Evolutionary conservation across 495 filamentous ascomycete species (phyloP).

Genomic region (Penicillium steckii): DNA sequence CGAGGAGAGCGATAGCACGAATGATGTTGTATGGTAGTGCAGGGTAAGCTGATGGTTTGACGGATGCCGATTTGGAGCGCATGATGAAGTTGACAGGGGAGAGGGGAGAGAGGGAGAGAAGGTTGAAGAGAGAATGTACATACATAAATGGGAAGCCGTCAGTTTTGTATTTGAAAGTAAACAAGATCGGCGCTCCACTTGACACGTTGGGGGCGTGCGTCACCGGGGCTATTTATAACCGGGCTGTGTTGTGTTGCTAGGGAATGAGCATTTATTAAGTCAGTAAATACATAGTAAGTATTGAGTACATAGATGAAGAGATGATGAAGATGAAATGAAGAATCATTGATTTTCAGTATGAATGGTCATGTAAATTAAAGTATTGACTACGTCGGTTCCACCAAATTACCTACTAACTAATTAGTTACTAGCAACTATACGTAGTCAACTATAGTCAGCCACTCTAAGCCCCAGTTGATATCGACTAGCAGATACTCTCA

Average conservation of each 20-base stretch:
- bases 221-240: slow-evolving; percentile 23
- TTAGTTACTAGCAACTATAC: too few species aligned
- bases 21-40: slow-evolving; percentile 57
- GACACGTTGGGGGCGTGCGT: slow-evolving; percentile 25
- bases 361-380: too few species aligned
- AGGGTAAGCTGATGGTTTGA: slow-evolving; percentile 58
- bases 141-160: too few species aligned
- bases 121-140: neutral
- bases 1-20: slow-evolving; percentile 48
- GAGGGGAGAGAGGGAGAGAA: neutral
- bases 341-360: neutral
- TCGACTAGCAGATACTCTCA: too few species aligned
- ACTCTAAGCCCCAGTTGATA: too few species aligned
- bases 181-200: slow-evolving; percentile 28
- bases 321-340: too few species aligned
- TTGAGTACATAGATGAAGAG: too few species aligned
- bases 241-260: slow-evolving; percentile 10
- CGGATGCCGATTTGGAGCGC: slow-evolving; percentile 24
- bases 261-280: neutral
- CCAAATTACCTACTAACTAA: too few species aligned
- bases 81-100: slow-evolving; percentile 19
- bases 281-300: neutral
- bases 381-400: too few species aligned
- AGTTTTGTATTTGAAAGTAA: slow-evolving; percentile 12
- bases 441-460: too few species aligned